Evolutionary conservation across 768 basidiomycete species (phyloP), one percentile per base, ranked within the genome.

Genomic region (Mycena belliarum): DNA sequence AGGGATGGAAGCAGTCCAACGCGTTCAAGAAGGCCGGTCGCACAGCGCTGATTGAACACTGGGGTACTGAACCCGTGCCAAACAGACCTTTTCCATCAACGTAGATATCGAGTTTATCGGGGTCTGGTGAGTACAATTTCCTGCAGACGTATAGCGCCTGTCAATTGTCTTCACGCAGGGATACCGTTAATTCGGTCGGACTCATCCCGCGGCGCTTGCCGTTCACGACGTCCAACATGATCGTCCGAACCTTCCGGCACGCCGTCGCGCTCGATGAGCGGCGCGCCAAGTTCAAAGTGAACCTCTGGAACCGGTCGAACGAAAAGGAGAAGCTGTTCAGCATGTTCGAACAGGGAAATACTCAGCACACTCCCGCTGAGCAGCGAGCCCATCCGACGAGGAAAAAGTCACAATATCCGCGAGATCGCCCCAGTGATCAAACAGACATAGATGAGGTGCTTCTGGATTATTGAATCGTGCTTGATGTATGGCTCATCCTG

Each of bases 181-280:
- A 89, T 61, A 88, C 85, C 1, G 86, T 89, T 6, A 79, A 81
- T 21, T 87, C 85, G 0, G 84, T 87, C 15, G 85, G 85, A 12
- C 45, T 83, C 38, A 71, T 85, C 49, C 77, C 79, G 2, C 76
- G 76, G 25, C 72, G 80, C 6, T 74, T 87, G 6, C 86, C 86
- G 0, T 86, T 87, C 65, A 82, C 82, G 1, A 78, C 75, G 2
- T 80, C 80, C 4, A 83, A 85, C 45, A 77, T 75, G 10, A 80
- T 81, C 58, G 80, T 86, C 41, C 76, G 75, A 6, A 78, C 80
- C 18, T 85, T 88, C 69, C 78, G 87, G 18, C 87, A 89, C 45
- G 86, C 85, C 0, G 66, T 88, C 11, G 70, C 86, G 3, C 77
- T 89, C n/a, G 85, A 88, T 47, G 86, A 87, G 52, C 79, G 75